These are phyloP conservation scores for Viola pubescens DNA, from an alignment of 441 rosid genomes.

Conservation along the genomic window DNA sequence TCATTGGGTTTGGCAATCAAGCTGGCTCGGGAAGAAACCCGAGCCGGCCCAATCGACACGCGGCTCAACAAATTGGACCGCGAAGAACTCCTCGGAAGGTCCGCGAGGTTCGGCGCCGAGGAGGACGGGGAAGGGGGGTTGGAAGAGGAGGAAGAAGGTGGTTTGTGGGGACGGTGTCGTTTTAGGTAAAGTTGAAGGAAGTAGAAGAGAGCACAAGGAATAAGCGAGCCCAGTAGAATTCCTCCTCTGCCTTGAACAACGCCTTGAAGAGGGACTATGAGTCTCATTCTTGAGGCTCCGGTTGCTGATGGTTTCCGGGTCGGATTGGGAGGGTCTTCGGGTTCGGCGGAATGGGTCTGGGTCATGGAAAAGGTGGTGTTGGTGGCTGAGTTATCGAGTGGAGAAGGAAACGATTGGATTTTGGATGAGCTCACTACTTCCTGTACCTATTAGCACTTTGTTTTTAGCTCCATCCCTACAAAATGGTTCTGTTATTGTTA, in stretches of 20 bases:
- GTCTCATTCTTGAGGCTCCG: slow-evolving; percentile 23
- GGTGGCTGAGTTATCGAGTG: not conserved
- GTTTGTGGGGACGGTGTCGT: slow-evolving; percentile 39
- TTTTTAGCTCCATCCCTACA: too few species aligned
- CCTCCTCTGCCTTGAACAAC: slow-evolving; percentile 92
- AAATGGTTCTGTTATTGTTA: too few species aligned
- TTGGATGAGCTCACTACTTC: too few species aligned
- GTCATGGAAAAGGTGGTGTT: not conserved
- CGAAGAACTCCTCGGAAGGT: slow-evolving; percentile 46
- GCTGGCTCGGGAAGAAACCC: slow-evolving; percentile 4
- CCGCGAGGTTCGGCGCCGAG: slow-evolving; percentile 24
- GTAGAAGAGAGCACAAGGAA: slow-evolving; percentile 88
- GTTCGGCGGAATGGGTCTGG: slow-evolving; percentile 12
- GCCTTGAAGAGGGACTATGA: slow-evolving; percentile 38
- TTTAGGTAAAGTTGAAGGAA: slow-evolving; percentile 76
- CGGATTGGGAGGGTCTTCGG: slow-evolving; percentile 1
- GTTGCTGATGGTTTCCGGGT: not conserved
- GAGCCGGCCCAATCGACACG: slow-evolving; percentile 39
- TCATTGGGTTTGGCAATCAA: slow-evolving; percentile 44
- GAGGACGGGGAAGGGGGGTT: slow-evolving; percentile 39
- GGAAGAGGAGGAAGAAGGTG: slow-evolving; percentile 21
- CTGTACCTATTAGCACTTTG: too few species aligned
- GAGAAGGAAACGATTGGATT: not conserved
- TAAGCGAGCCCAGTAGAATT: slow-evolving; percentile 67
- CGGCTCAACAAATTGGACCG: slow-evolving; percentile 48